These are phyloP conservation scores for Solanum pennellii DNA, from an alignment of 257 asterid genomes.

Conservation along the genomic window DNA sequence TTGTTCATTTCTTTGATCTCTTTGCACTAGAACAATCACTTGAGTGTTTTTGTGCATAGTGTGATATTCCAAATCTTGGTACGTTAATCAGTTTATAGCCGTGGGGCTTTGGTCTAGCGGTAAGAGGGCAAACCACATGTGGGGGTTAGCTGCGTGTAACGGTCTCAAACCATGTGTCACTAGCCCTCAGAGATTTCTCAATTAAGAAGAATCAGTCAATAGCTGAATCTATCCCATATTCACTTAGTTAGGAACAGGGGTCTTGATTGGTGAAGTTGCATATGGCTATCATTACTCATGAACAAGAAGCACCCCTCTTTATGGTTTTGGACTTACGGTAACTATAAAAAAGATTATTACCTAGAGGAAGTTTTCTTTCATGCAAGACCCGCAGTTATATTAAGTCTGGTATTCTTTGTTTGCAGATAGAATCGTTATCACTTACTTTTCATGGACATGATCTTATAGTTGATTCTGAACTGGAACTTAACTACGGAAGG, in stretches of 20 bases:
- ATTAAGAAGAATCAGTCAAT: neutral
- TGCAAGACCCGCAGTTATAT: neutral
- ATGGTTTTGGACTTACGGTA: neutral
- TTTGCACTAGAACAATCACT: neutral
- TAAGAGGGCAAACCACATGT: neutral
- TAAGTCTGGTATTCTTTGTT: neutral
- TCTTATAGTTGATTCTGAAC: constrained; percentile 85
- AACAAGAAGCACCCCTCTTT: neutral
- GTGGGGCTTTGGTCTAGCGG: neutral
- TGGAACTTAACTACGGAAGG: constrained; percentile 96
- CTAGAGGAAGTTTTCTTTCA: neutral
- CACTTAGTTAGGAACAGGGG: neutral
- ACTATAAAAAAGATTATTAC: neutral
- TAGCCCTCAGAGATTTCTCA: neutral
- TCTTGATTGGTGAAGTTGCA: neutral
- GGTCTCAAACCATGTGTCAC: neutral
- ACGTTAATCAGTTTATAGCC: neutral
- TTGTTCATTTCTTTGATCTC: neutral
- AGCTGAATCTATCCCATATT: neutral
- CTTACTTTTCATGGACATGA: constrained; percentile 98
- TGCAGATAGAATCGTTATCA: constrained; percentile 92
- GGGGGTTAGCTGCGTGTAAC: neutral
- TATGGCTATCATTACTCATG: neutral
- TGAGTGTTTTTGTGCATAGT: neutral
- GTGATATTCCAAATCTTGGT: neutral